phyloP scores from a whole-genome alignment of 805 yeast genomes.

The Kregervanrija delftensis region DNA sequence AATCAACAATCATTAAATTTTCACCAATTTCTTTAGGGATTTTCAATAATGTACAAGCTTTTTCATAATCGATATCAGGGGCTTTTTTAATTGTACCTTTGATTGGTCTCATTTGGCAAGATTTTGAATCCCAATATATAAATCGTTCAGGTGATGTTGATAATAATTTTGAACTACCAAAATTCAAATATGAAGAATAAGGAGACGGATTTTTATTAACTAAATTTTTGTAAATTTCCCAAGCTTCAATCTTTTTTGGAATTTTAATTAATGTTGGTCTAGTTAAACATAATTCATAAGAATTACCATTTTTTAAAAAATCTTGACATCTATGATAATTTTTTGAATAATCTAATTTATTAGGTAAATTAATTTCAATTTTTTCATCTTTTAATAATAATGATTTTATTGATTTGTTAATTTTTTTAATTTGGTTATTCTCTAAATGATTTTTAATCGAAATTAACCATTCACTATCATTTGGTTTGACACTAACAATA shows the following conservation, averaged over 20 bases:
- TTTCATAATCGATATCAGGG: conserved; percentile 41
- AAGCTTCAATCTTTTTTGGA: conserved; percentile 44
- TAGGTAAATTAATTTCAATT: conserved; percentile 40
- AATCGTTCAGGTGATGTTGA: conserved; percentile 96
- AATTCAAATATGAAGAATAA: conserved; percentile 72
- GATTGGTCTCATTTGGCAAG: conserved; percentile 84
- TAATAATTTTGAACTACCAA: conserved; percentile 56
- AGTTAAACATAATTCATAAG: conserved; percentile 90
- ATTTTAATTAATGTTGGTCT: conserved; percentile 58
- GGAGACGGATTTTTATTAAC: conserved; percentile 84
- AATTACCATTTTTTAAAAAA: conserved; percentile 70
- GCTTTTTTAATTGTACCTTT: conserved; percentile 88
- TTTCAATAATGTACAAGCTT: conserved; percentile 58
- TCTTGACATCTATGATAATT: conserved; percentile 62
- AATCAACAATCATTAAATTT: conserved; percentile 92
- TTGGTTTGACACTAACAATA: conserved; percentile 42
- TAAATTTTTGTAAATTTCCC: conserved; percentile 75
- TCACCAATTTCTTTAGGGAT: conserved; percentile 95
- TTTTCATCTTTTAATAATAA: conserved; percentile 4
- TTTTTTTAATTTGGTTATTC: background rate
- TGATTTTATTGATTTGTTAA: background rate
- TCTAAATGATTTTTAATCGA: background rate
- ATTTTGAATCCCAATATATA: conserved; percentile 59
- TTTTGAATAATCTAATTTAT: conserved; percentile 42
- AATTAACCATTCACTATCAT: conserved; percentile 33